phyloP scores from a whole-genome alignment of 371 early-diverging fungal species.

The Mortierella sp. region DNA sequence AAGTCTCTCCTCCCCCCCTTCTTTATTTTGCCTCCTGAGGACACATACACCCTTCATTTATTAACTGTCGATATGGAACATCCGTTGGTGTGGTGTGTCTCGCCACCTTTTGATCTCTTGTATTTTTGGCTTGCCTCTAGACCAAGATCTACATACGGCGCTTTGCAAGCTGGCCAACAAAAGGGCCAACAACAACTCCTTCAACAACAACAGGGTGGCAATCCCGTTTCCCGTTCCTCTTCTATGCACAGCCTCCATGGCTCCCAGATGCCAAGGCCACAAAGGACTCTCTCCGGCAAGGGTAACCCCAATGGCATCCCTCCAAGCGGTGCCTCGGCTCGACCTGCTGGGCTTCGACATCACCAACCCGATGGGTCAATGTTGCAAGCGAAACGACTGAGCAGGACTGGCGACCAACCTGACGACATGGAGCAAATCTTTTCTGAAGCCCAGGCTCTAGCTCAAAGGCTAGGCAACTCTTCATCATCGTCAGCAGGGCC shows the following conservation, averaged over 20 bases:
- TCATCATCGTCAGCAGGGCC: constrained; percentile 1
- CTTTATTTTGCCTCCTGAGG: constrained; percentile 9
- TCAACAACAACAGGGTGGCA: constrained; percentile 11
- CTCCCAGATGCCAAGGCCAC: constrained; percentile 38
- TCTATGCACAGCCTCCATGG: constrained; percentile 24
- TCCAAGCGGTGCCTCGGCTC: not conserved
- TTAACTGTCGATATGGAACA: not conserved
- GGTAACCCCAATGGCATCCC: not conserved
- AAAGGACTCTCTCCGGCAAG: constrained; percentile 22
- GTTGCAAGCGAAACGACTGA: constrained; percentile 5
- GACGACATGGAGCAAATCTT: constrained; percentile 28
- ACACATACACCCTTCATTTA: not conserved
- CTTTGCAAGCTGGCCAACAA: constrained; percentile 19
- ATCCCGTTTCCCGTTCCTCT: constrained; percentile 28
- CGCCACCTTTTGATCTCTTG: not conserved
- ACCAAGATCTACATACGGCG: constrained; percentile 29
- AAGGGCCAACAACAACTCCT: constrained; percentile 7
- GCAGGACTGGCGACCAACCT: constrained; percentile 3
- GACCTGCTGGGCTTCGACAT: constrained; percentile 16
- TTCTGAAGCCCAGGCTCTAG: constrained; percentile 26
- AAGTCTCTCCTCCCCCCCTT: constrained; percentile 9
- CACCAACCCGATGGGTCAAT: constrained; percentile 25
- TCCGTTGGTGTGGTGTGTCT: constrained; percentile 1
- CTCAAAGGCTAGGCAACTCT: constrained; percentile 19
- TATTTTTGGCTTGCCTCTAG: constrained; percentile 5